These are phyloP conservation scores for Peronospora destructor DNA, from an alignment of 352 stramenopile species.

Conservation along the genomic window DNA sequence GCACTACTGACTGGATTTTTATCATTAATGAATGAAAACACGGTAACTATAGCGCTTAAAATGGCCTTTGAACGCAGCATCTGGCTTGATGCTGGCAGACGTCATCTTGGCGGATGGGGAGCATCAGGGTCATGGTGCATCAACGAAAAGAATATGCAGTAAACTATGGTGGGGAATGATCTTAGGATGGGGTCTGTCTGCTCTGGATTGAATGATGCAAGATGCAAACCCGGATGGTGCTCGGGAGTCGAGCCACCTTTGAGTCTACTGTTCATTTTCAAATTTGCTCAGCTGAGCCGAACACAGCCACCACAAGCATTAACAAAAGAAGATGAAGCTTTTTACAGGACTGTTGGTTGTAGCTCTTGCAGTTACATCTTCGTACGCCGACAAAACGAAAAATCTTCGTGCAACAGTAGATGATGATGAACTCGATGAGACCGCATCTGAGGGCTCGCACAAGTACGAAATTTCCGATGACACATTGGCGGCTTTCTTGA, in stretches of 20 bases:
- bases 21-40: too few species aligned
- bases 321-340: slow-evolving; percentile 28
- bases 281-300: slow-evolving; percentile 19
- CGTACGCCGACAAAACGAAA: too few species aligned
- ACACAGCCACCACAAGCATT: slow-evolving; percentile 7
- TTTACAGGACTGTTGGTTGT: slow-evolving; percentile 17
- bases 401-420: too few species aligned
- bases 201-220: slow-evolving; percentile 17
- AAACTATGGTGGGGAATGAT: slow-evolving; percentile 11
- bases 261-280: slow-evolving; percentile 19
- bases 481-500: too few species aligned
- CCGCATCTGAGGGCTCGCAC: too few species aligned
- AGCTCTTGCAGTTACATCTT: slow-evolving; percentile 14
- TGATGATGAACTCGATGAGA: too few species aligned
- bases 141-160: slow-evolving; percentile 17
- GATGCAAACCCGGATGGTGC: slow-evolving; percentile 19
- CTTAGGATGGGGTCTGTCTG: slow-evolving; percentile 18
- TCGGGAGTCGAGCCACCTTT: background rate
- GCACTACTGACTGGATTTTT: too few species aligned
- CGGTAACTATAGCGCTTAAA: too few species aligned
- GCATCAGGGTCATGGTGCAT: slow-evolving; percentile 14
- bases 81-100: slow-evolving; percentile 21
- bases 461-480: too few species aligned
- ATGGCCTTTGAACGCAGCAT: slow-evolving; percentile 1
- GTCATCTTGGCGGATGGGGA: slow-evolving; percentile 10